Evolutionary conservation across 352 stramenopile genomes (phyloP).

Genomic region (Plasmopara muralis): DNA sequence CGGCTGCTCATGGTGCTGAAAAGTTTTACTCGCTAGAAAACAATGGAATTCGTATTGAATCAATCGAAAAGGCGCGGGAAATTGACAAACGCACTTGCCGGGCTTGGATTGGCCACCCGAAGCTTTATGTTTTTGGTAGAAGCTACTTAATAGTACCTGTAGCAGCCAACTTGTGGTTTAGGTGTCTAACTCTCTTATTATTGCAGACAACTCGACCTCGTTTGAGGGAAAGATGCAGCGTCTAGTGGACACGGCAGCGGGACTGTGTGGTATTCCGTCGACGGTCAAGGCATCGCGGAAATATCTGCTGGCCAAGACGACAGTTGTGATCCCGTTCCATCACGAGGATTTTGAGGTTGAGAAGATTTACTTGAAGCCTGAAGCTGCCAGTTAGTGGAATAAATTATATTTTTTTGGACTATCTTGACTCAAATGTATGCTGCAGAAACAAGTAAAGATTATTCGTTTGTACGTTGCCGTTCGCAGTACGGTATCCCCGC

Average conservation of each 20-base stretch:
- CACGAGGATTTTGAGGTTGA: constrained; percentile 85
- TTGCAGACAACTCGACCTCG: constrained; percentile 66
- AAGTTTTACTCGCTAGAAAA: constrained; percentile 96
- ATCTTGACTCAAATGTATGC: constrained; percentile 3
- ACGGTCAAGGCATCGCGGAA: constrained; percentile 75
- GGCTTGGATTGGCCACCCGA: constrained; percentile 80
- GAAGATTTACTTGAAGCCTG: constrained; percentile 78
- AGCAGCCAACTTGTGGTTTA: neutral
- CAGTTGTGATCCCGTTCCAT: constrained; percentile 62
- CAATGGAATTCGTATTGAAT: constrained; percentile 94
- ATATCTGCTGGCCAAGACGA: constrained; percentile 49
- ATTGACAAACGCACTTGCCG: constrained; percentile 78
- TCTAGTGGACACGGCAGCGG: constrained; percentile 70
- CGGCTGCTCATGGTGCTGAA: constrained; percentile 90
- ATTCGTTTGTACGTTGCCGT: constrained; percentile 79
- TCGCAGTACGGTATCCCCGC: constrained; percentile 78
- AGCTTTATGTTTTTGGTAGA: constrained; percentile 78
- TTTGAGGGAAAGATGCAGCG: constrained; percentile 87
- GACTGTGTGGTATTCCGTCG: constrained; percentile 64
- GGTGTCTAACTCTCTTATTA: too few species aligned
- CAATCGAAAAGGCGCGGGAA: constrained; percentile 82
- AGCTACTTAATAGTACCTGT: constrained; percentile 1
- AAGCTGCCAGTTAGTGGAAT: constrained; percentile 36
- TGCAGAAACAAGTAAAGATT: constrained; percentile 74
- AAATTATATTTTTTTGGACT: neutral